Base-by-base conservation (phyloP, 139 green algal species). In the Yamagishiella unicocca region DNA sequence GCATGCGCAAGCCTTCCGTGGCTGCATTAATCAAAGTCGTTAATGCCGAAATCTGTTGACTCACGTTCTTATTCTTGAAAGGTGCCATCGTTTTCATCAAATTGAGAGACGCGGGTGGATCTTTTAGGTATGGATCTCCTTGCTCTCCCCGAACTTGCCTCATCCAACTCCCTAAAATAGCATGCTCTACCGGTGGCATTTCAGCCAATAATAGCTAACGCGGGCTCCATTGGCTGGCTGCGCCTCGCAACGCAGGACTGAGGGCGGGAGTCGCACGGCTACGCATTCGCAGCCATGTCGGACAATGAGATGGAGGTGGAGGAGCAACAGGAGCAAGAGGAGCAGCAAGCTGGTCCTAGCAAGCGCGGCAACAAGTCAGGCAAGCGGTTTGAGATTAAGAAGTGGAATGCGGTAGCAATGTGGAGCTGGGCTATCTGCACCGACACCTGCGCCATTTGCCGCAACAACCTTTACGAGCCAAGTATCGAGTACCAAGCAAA, bases 401-500 rank as follows among this genome's bases (percentile, higher is more conserved):
- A 99, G 92, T 99, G 97, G 97, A 99, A 98, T 74, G 97, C 97
- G 0, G 97, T 99, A 37, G 97, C 97, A 25, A 98, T 99, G 94
- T 99, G 97, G 97, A 97, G 93, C 0, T 99, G 97, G 97, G 97
- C 97, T 31, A 99, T 98, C 78, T 98, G 96, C 92, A 98, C 96
- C 9, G 97, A 99, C 89, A 98, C 97, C 4, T 99, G 97, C 88
- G 97, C 97, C 76, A 99, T 99, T 88, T 99, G 97, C 94, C 90
- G 97, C 22, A 99, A 99, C 91, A 99, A 99, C 91, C 92, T 99
- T 54, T 99, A 99, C 89, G 97, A 99, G 93, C 95, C 98, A 4
- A 98, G 94, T 90, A 99, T 99, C 50, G 97, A 99, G 93, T 99
- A 99, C 90, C 97, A 99, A 87, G 97, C 97, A n/a, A 98, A 98